Evolutionary conservation across 169 alveolate species (phyloP).

Genomic region (Toxoplasma gondii): DNA sequence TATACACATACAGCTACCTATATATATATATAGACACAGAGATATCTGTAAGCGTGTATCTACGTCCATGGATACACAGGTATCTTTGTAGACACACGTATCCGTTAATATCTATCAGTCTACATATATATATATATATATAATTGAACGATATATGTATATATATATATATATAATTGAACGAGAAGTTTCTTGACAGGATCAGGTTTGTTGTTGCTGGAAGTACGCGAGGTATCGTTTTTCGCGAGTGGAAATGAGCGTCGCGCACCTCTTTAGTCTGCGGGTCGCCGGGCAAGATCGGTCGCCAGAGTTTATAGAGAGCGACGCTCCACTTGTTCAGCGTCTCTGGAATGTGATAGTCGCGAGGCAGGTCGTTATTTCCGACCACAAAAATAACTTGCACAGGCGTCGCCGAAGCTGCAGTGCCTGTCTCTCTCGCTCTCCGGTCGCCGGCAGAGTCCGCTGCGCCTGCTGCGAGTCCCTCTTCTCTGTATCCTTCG

Average conservation of each 20-base stretch:
- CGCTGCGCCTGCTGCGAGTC: not conserved
- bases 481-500: not conserved
- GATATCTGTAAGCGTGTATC: too few relatives aligned
- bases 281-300: not conserved
- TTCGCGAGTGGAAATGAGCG: too few relatives aligned
- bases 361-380: not conserved
- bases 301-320: not conserved
- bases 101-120: too few relatives aligned
- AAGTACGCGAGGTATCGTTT: too few relatives aligned
- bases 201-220: too few relatives aligned
- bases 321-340: not conserved
- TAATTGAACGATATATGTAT: too few relatives aligned
- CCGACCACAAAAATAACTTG: conserved; percentile 9
- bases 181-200: too few relatives aligned
- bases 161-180: too few relatives aligned
- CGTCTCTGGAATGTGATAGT: not conserved
- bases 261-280: not conserved
- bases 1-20: not conserved
- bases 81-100: too few relatives aligned
- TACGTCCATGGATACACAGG: too few relatives aligned
- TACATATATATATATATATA: too few relatives aligned
- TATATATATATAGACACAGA: not conserved
- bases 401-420: not conserved
- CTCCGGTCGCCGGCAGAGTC: not conserved
- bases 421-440: not conserved